Conservation (phyloP, 2,329 filamentous ascomycete genomes). For the Tolypocladium cylindrosporum region DNA sequence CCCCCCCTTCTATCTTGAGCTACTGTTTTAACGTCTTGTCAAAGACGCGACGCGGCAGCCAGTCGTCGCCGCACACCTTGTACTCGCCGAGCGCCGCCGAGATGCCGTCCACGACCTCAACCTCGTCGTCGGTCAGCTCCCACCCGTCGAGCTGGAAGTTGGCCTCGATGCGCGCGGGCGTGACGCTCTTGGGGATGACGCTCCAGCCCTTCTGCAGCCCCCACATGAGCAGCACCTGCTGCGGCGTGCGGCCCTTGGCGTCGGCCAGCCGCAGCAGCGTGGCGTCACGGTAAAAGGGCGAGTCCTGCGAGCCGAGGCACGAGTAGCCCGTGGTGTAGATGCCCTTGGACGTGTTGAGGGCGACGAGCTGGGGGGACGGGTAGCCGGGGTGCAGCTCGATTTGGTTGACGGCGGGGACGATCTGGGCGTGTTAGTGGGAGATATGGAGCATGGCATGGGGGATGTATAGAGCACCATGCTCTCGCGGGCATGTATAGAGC, state of each 20-base stretch:
- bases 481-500: not conserved
- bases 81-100: constrained; percentile 50
- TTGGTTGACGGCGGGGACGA: constrained; percentile 65
- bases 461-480: no score
- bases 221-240: constrained; percentile 74
- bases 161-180: constrained; percentile 58
- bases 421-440: constrained; percentile 17
- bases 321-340: constrained; percentile 71
- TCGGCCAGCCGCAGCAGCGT: constrained; percentile 53
- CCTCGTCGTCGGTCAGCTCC: constrained; percentile 62
- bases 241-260: constrained; percentile 55
- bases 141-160: constrained; percentile 71
- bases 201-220: constrained; percentile 71
- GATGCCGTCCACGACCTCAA: constrained; percentile 56
- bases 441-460: not conserved
- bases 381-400: constrained; percentile 74
- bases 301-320: constrained; percentile 62
- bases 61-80: constrained; percentile 70
- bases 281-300: constrained; percentile 57
- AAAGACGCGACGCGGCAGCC: constrained; percentile 71
- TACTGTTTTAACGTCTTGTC: constrained; percentile 56
- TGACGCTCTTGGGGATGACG: constrained; percentile 81
- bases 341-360: constrained; percentile 61
- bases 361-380: constrained; percentile 69
- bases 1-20: no score